phyloP scores from a whole-genome alignment of 2,329 filamentous ascomycete genomes.

The Colletotrichum cuscutae region DNA sequence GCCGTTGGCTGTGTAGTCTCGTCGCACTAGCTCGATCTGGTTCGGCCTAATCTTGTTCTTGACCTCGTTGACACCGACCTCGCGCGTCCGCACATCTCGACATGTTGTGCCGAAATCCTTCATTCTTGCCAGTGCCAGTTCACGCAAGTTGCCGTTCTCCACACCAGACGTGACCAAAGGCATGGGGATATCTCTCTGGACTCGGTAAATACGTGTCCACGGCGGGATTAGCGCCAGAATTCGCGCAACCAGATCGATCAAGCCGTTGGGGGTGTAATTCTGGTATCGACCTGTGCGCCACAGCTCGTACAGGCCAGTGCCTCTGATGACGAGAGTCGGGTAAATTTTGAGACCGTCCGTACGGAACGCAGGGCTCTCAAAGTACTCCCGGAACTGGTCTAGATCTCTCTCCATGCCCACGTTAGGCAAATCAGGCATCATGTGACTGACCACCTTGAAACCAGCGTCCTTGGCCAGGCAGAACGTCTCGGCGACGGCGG shows the following conservation, averaged over 20 bases:
- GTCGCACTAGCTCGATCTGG: conserved; percentile 92
- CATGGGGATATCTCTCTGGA: conserved; percentile 99
- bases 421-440: conserved; percentile 99
- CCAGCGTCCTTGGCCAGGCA: conserved; percentile 97
- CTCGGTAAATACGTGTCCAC: conserved; percentile 98
- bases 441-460: conserved; percentile 98
- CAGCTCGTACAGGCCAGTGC: conserved; percentile 94
- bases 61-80: conserved; percentile 98
- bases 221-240: conserved; percentile 94
- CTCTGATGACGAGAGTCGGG: conserved; percentile 94
- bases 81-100: conserved; percentile 93
- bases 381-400: conserved; percentile 97
- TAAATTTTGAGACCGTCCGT: conserved; percentile 99
- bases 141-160: conserved; percentile 95
- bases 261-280: conserved; percentile 97
- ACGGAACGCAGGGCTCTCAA: conserved; percentile 94
- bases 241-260: conserved; percentile 95
- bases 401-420: conserved; percentile 98
- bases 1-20: conserved; percentile 94
- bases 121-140: conserved; percentile 95
- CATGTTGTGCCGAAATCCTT: conserved; percentile 98
- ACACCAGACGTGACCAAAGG: conserved; percentile 98
- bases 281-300: conserved; percentile 98
- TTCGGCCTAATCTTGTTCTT: conserved; percentile 98
- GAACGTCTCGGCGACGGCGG: conserved; percentile 95